Conservation (phyloP, 305 asterid species). For the Fraxinus sp. region DNA sequence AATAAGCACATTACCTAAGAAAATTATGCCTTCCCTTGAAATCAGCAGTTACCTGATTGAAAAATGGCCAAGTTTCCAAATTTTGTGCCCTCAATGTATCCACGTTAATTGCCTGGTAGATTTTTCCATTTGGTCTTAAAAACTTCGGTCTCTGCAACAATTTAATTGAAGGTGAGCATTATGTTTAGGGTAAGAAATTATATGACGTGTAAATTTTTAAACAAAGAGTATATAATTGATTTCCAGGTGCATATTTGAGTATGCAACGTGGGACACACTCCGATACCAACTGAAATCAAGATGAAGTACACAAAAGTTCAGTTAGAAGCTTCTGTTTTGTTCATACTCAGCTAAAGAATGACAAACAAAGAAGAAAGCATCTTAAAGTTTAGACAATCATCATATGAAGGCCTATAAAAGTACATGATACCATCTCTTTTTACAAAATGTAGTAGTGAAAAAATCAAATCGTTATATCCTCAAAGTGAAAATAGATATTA, state of each 20-base stretch:
- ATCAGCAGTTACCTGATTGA: slow-evolving; percentile 50
- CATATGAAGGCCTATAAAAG: background rate
- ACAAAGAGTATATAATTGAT: background rate
- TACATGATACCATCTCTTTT: background rate
- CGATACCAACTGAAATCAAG: background rate
- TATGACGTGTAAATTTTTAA: background rate
- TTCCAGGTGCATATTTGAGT: background rate
- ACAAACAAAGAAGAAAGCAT: background rate
- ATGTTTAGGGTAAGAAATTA: slow-evolving; percentile 3
- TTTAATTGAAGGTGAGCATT: slow-evolving; percentile 15
- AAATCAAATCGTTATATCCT: background rate
- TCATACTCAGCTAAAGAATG: background rate
- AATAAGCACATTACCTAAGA: background rate
- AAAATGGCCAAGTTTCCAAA: slow-evolving; percentile 70
- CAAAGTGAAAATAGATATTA: slow-evolving; percentile 1
- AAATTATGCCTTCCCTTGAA: background rate
- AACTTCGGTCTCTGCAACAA: slow-evolving; percentile 54
- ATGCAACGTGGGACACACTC: background rate
- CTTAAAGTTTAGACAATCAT: background rate
- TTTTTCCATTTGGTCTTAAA: slow-evolving; percentile 57
- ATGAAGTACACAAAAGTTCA: background rate
- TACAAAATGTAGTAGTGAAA: background rate
- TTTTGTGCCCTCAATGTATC: slow-evolving; percentile 67
- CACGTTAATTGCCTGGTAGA: slow-evolving; percentile 61
- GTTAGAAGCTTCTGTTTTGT: background rate